Percentiles rank a stretch among this genome's conserved stretches.
Conservation (phyloP, 805 yeast species). For the Ogataea methylovora region DNA sequence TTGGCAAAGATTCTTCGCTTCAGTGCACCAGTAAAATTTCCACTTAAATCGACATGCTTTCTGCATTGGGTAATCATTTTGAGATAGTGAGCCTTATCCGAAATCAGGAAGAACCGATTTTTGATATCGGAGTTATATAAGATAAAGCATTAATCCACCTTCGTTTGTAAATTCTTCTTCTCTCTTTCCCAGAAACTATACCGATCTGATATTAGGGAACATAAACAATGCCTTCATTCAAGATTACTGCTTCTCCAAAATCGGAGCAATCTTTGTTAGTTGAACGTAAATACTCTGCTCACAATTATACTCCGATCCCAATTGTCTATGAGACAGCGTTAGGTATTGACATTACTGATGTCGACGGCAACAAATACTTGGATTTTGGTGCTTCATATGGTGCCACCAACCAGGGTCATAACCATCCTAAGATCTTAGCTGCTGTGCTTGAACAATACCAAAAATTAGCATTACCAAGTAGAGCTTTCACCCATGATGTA, state of each 20-base stretch:
- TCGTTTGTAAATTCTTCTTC: no score
- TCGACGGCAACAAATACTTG: constrained; percentile 17
- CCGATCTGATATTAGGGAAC: no score
- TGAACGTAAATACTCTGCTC: constrained; percentile 19
- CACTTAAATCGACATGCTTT: no score
- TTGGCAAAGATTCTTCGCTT: no score
- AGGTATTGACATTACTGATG: constrained; percentile 17
- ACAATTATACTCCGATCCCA: constrained; percentile 22
- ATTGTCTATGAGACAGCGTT: constrained; percentile 16
- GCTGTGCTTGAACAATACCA: constrained; percentile 25
- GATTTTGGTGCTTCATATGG: constrained; percentile 22
- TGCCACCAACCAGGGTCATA: constrained; percentile 22
- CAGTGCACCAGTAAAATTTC: no score
- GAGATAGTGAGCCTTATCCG: no score
- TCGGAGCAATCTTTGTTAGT: constrained; percentile 7
- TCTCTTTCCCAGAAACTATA: no score
- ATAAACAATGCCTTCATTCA: constrained; percentile 9
- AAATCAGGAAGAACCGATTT: no score
- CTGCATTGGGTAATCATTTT: no score
- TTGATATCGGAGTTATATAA: no score
- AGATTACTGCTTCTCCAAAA: constrained; percentile 11
- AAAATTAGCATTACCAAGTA: constrained; percentile 22
- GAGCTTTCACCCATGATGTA: constrained; percentile 18
- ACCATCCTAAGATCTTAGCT: constrained; percentile 18
- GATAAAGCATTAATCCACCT: no score